Evolutionary conservation across 2,329 filamentous ascomycete genomes (phyloP).

Genomic region (Thielaviopsis populi): DNA sequence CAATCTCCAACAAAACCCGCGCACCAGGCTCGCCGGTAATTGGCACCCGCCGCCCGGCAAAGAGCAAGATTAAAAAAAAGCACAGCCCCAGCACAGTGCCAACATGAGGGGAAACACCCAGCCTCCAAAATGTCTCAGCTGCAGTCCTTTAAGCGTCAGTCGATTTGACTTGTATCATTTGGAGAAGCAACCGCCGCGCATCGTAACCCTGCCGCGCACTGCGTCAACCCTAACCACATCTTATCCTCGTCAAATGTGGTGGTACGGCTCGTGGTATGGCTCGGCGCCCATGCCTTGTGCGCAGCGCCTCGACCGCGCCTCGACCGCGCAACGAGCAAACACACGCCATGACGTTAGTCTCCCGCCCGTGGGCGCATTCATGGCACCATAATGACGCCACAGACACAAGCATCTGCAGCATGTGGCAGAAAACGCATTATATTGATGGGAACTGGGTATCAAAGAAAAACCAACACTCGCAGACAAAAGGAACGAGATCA

Average conservation of each 20-base stretch:
- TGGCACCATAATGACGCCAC: neutral
- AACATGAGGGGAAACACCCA: neutral
- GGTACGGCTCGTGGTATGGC: too few relatives aligned
- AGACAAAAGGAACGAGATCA: slow-evolving; percentile 4
- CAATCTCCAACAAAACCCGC: neutral
- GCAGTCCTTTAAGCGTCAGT: neutral
- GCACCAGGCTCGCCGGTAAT: neutral
- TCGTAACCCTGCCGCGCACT: neutral
- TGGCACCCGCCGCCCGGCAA: too few relatives aligned
- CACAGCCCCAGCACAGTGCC: too few relatives aligned
- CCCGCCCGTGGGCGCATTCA: neutral
- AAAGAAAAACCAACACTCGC: neutral
- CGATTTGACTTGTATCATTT: neutral
- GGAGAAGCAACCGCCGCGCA: neutral
- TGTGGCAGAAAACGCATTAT: neutral
- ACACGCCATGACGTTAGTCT: neutral
- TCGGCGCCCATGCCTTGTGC: neutral
- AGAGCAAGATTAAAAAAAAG: too few relatives aligned
- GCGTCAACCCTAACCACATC: neutral
- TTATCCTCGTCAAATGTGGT: neutral
- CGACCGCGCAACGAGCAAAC: neutral
- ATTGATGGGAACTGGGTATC: slow-evolving; percentile 4
- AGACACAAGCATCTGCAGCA: neutral
- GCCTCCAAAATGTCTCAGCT: neutral
- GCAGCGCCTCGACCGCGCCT: neutral